Conservation (phyloP, 2,329 filamentous ascomycete species). For the Aspergillus calidoustus region DNA sequence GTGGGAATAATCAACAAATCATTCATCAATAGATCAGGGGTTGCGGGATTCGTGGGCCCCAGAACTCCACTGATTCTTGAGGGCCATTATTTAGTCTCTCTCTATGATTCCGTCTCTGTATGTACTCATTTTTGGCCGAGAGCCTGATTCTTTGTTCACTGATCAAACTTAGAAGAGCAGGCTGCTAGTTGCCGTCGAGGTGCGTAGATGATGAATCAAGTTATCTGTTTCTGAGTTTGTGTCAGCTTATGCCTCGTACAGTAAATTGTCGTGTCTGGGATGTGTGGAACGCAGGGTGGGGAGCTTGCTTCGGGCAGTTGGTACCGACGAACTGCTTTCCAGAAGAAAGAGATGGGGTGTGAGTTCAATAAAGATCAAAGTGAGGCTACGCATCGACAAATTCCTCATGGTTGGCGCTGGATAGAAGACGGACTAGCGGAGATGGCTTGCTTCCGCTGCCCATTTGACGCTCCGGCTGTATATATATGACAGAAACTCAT, state of each 20-base stretch:
- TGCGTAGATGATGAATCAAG: background rate
- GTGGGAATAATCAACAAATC: constrained; percentile 19
- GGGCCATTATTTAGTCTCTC: background rate
- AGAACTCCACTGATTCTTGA: background rate
- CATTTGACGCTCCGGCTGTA: background rate
- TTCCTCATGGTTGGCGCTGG: background rate
- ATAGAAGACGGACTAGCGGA: background rate
- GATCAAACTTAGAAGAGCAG: background rate
- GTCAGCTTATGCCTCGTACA: background rate
- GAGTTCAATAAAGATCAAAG: background rate
- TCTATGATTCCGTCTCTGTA: background rate
- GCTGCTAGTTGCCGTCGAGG: background rate
- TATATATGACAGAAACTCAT: constrained; percentile 33
- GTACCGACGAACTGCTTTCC: background rate
- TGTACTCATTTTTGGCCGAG: constrained; percentile 1
- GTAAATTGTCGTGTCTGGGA: background rate
- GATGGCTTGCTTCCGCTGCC: background rate
- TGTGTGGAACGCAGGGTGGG: too few species aligned
- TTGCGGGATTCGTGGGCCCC: background rate
- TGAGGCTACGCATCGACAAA: background rate
- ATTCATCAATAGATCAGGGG: background rate
- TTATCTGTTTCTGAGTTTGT: background rate
- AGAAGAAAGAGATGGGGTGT: background rate
- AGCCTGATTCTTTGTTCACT: background rate
- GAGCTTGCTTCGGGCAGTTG: background rate